Base-by-base conservation (phyloP, 1,284 basidiomycete species). In the Ceratorhiza oryzae-sativae region DNA sequence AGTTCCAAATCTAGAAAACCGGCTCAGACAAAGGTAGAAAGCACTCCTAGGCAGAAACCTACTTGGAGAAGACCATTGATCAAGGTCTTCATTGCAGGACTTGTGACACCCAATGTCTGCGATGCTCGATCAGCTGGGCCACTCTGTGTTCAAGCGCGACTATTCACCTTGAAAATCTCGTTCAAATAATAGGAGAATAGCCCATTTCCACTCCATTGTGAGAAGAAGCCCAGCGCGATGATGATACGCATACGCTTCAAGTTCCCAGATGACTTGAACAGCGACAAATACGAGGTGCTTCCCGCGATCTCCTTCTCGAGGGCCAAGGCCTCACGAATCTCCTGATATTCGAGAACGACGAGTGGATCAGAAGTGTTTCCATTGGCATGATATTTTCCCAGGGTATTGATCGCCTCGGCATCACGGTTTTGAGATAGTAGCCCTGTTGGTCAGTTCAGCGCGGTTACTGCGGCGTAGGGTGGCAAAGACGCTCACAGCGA, bases 151-250 rank as follows among this genome's bases (percentile, higher is more conserved):
- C 6, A 10, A 15, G 12, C 18, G 27, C 2, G 13, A n/a, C 32
- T 34, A 41, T 49, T 36, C 15, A 67, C 34, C 30, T 65, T 36
- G 34, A 89, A 84, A 13, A 88, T 80, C 74, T 88, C 71, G 62
- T 78, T 25, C 60, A 87, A 87, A 76, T 90, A 90, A 76, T 87
- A 88, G 0, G 86, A 88, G 15, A 90, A 87, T 51, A 91, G 80
- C 48, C 88, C 88, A 76, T 90, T 88, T 0, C 87, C 87, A 34
- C 85, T 86, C 88, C 89, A 91, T 74, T 88, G 87, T 1, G 87
- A 89, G 77, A 88, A 89, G 23, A 88, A 73, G 18, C 62, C 86
- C 61, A 89, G 85, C 1, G 82, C 86, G 72, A 88, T 79, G 67
- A 89, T 85, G 51, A 88, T 83, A 45, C 81, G 79, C 84, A 88